phyloP scores from a whole-genome alignment of 2,329 filamentous ascomycete species.

The Aspergillus alliaceus region DNA sequence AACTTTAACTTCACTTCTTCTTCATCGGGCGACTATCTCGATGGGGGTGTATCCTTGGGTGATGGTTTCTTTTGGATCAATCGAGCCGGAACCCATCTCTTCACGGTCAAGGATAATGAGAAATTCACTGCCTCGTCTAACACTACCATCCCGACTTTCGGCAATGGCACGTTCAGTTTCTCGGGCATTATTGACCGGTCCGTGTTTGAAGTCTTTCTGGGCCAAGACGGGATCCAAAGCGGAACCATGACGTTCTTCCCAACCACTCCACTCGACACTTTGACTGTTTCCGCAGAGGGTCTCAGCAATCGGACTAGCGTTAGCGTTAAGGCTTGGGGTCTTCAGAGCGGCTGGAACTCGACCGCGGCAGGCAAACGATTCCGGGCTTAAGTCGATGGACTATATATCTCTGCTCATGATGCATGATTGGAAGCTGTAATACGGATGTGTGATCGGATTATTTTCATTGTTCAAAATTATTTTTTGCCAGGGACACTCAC shows the following conservation, averaged over 20 bases:
- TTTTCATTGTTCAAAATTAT: background rate
- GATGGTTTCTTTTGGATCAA: constrained; percentile 54
- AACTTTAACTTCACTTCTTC: constrained; percentile 57
- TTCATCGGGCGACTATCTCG: constrained; percentile 49
- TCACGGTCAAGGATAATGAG: constrained; percentile 44
- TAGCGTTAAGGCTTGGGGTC: constrained; percentile 3
- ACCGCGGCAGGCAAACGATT: background rate
- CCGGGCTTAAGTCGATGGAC: background rate
- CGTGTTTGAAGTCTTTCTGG: constrained; percentile 57
- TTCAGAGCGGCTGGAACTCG: constrained; percentile 36
- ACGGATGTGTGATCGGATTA: background rate
- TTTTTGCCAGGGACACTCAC: background rate
- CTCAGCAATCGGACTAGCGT: constrained; percentile 2
- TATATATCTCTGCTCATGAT: background rate
- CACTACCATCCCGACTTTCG: constrained; percentile 22
- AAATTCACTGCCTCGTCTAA: constrained; percentile 59
- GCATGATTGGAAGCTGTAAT: background rate
- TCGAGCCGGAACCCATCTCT: constrained; percentile 50
- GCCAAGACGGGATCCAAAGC: constrained; percentile 49
- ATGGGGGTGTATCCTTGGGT: constrained; percentile 51
- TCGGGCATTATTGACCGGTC: constrained; percentile 55
- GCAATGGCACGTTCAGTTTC: constrained; percentile 40
- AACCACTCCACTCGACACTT: constrained; percentile 31
- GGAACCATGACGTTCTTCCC: constrained; percentile 56
- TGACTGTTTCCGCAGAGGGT: constrained; percentile 15